Conservation (phyloP, 140 eudicot species). For the Ambrosia hybrid region DNA sequence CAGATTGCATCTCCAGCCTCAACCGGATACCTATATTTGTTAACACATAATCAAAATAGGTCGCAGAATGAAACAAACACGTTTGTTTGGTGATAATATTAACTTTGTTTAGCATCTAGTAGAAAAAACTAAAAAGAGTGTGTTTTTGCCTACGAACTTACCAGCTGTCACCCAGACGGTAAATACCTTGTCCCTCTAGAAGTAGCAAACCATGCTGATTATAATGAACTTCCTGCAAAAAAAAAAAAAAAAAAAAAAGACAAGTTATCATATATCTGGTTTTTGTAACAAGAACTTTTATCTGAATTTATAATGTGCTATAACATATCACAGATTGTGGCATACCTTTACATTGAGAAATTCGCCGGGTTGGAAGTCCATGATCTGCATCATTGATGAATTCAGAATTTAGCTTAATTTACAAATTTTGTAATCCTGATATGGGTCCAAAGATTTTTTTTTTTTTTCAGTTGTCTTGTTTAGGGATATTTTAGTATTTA, state of each 20-base stretch:
- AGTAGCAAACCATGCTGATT: slow-evolving; percentile 95
- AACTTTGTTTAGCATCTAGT: background rate
- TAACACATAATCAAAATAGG: background rate
- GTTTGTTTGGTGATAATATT: background rate
- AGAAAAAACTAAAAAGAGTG: background rate
- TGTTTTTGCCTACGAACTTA: slow-evolving; percentile 28
- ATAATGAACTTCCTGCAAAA: slow-evolving; percentile 86
- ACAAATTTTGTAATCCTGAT: background rate
- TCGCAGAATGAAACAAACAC: background rate
- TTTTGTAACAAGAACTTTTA: background rate
- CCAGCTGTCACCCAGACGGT: slow-evolving; percentile 95
- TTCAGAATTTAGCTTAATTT: background rate
- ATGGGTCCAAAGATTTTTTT: background rate
- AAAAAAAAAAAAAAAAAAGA: slow-evolving; percentile 15
- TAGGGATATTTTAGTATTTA: background rate
- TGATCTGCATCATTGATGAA: slow-evolving; percentile 53
- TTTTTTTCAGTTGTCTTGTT: background rate
- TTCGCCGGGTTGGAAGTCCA: slow-evolving; percentile 99
- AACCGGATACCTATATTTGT: slow-evolving; percentile 83
- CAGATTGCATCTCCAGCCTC: slow-evolving; percentile 94
- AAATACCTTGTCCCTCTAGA: slow-evolving; percentile 92
- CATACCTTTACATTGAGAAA: slow-evolving; percentile 92
- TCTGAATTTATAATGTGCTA: background rate
- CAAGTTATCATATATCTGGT: background rate
- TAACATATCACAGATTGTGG: background rate